These are phyloP conservation scores for Malus hybrid DNA, from an alignment of 331 rosid genomes.

Conservation along the genomic window DNA sequence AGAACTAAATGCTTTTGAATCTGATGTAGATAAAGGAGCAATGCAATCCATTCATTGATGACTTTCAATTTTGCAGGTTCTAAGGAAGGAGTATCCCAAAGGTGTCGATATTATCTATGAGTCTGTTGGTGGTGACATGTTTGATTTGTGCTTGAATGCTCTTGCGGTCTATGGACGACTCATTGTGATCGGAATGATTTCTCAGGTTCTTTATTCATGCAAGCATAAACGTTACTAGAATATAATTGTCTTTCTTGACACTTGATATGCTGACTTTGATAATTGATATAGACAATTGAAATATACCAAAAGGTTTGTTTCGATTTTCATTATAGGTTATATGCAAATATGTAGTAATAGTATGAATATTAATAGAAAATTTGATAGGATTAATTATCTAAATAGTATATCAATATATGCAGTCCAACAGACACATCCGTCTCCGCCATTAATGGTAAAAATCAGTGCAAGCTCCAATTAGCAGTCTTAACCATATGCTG, in stretches of 20 bases:
- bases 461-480: not conserved
- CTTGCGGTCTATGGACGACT: slow-evolving; percentile 77
- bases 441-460: not conserved
- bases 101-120: slow-evolving; percentile 89
- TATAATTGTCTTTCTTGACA: not conserved
- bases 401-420: too few species aligned
- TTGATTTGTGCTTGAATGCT: slow-evolving; percentile 77
- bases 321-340: not conserved
- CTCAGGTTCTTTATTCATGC: slow-evolving; percentile 58
- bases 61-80: slow-evolving; percentile 45
- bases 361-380: too few species aligned
- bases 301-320: not conserved
- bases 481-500: not conserved
- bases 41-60: not conserved
- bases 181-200: slow-evolving; percentile 93
- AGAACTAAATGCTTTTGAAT: not conserved
- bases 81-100: slow-evolving; percentile 47
- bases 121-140: slow-evolving; percentile 94
- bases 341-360: too few species aligned
- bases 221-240: not conserved
- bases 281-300: not conserved
- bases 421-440: not conserved
- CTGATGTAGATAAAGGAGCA: not conserved
- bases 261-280: not conserved
- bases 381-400: too few species aligned